Conservation (phyloP, 352 stramenopile species). For the Thalassiosira hispida region DNA sequence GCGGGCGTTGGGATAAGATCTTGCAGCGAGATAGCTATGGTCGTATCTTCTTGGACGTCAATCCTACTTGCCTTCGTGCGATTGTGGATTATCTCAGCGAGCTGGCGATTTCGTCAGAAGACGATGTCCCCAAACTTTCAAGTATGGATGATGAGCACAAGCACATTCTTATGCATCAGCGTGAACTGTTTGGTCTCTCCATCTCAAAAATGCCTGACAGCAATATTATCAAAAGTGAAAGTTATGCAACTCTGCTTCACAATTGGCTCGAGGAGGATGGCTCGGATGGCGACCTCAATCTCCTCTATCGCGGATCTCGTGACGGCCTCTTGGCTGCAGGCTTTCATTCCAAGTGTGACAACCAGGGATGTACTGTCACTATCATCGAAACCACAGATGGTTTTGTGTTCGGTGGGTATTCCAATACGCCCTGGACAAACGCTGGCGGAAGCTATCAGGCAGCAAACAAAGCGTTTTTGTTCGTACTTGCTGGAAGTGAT, state of each 20-base stretch:
- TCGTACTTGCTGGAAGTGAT: background rate
- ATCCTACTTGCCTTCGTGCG: conserved; percentile 21
- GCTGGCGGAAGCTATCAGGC: background rate
- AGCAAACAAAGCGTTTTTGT: conserved; percentile 23
- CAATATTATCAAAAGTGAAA: conserved; percentile 12
- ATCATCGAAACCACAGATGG: conserved; percentile 21
- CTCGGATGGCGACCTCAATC: conserved; percentile 4
- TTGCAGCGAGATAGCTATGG: conserved; percentile 16
- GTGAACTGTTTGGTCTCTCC: conserved; percentile 22
- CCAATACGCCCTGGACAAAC: background rate
- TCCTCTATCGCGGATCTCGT: conserved; percentile 24
- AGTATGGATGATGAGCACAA: conserved; percentile 11
- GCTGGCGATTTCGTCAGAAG: conserved; percentile 15
- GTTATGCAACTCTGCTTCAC: background rate
- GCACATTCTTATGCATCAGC: conserved; percentile 17
- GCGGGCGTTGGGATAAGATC: conserved; percentile 39
- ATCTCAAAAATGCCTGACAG: conserved; percentile 7
- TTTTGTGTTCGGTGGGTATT: conserved; percentile 14
- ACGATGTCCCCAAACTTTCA: conserved; percentile 2
- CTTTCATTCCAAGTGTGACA: conserved; percentile 25
- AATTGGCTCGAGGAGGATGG: conserved; percentile 14
- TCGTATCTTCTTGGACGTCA: conserved; percentile 43
- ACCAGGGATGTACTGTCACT: conserved; percentile 15
- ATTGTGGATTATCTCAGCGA: conserved; percentile 43
- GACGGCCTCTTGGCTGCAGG: background rate